Evolutionary conservation across 148 eudicot genomes (phyloP).

Genomic region (Beta vulgaris): DNA sequence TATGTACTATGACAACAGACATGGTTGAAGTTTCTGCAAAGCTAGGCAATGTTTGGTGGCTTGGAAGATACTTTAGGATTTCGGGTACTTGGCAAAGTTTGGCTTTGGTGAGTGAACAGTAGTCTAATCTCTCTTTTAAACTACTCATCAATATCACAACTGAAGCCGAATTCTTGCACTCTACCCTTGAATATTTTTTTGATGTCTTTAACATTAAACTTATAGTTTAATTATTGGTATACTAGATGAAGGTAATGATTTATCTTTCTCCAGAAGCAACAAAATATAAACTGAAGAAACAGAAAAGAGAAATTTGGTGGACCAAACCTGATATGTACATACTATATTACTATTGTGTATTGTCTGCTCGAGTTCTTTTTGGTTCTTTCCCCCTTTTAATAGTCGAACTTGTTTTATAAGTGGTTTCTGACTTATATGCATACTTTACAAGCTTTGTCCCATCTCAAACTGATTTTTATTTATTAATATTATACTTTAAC

Average conservation of each 20-base stretch:
- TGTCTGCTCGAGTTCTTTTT: no score
- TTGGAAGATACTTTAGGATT: constrained; percentile 10
- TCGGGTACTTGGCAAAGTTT: constrained; percentile 11
- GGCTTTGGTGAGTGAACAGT: not conserved
- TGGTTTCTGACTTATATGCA: no score
- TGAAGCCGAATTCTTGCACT: constrained; percentile 15
- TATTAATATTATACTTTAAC: no score
- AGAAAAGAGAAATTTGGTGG: not conserved
- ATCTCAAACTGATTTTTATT: no score
- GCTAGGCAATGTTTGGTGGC: constrained; percentile 26
- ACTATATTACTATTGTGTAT: not conserved
- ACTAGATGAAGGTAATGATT: not conserved
- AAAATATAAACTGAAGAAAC: not conserved
- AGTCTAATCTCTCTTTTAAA: constrained; percentile 17
- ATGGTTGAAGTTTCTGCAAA: constrained; percentile 23
- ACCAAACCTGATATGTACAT: constrained; percentile 3
- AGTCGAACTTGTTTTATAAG: no score
- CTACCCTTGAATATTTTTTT: not conserved
- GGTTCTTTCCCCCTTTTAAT: no score
- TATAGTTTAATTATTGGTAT: not conserved
- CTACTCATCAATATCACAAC: constrained; percentile 3
- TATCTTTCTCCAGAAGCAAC: constrained; percentile 13
- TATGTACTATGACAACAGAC: not conserved
- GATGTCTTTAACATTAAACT: not conserved
- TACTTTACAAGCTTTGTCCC: no score